Evolutionary conservation across 805 yeast genomes (phyloP).

Genomic region (Candida parachauliodes): DNA sequence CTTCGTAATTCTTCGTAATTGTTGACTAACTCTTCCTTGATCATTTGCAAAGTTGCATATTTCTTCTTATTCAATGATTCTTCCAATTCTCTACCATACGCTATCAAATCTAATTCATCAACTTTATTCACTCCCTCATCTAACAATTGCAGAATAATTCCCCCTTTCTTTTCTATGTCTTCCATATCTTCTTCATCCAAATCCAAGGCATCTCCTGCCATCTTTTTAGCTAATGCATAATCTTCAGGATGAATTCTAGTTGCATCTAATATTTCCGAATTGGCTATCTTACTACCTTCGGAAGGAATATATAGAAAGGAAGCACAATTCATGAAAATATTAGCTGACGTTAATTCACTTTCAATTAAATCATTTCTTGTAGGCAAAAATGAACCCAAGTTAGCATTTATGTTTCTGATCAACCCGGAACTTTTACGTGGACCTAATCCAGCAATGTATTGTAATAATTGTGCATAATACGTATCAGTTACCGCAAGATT

Average conservation of each 20-base stretch:
- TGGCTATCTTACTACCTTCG: slow-evolving; percentile 46
- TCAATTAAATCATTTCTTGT: slow-evolving; percentile 82
- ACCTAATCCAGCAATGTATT: slow-evolving; percentile 87
- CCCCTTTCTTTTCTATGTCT: slow-evolving; percentile 69
- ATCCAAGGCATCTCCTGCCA: slow-evolving; percentile 98
- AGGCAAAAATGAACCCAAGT: slow-evolving; percentile 55
- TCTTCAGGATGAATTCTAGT: slow-evolving; percentile 98
- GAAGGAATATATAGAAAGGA: slow-evolving; percentile 82
- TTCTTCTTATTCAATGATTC: slow-evolving; percentile 66
- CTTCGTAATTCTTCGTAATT: slow-evolving; percentile 86
- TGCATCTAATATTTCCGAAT: slow-evolving; percentile 78
- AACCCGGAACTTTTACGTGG: slow-evolving; percentile 92
- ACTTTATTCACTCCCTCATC: slow-evolving; percentile 70
- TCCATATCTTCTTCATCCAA: slow-evolving; percentile 90
- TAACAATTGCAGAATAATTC: slow-evolving; percentile 70
- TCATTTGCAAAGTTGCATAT: slow-evolving; percentile 76
- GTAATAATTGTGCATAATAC: slow-evolving; percentile 67
- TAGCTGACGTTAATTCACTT: slow-evolving; percentile 71
- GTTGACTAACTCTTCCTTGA: slow-evolving; percentile 79
- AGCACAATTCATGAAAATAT: slow-evolving; percentile 86
- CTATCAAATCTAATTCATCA: slow-evolving; percentile 84
- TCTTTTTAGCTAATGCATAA: slow-evolving; percentile 90
- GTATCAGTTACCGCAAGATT: slow-evolving; percentile 81
- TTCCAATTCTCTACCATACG: slow-evolving; percentile 88
- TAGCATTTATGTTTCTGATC: slow-evolving; percentile 69